Base-by-base conservation (phyloP, 2,329 filamentous ascomycete genomes). In the Aspergillus eucalypticola region DNA sequence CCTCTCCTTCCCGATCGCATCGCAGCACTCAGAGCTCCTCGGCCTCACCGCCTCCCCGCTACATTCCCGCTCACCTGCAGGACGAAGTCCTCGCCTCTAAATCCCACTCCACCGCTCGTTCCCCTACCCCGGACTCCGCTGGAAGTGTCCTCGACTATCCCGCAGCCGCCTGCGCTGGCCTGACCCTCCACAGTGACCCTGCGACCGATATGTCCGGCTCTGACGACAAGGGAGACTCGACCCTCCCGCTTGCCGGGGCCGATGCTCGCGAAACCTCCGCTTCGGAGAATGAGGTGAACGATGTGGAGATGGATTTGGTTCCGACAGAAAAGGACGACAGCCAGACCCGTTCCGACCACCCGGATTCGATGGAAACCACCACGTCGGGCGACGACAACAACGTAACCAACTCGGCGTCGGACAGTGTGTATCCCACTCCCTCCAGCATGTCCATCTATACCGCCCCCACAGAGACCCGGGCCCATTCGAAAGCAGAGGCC, bases 61-160 rank as follows among this genome's bases (percentile, higher is more conserved):
- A 81, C 71, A 77, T 86, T 58, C 84, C 84, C 62, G 80, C 83
- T 56, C 84, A 86, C 72, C 75, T 86, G 59, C 82, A 84, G 70
- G 78, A 81, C 72, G 82, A 84, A 71, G 77, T 83, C 56, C 70
- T 75, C 39, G 73, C 70, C 59, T 64, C 69, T 49, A 63, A 64
- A 62, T 68, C 66, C 42, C 77, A 69, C 68, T 63, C 72, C 46
- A 66, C 70, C 62, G 76, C 74, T 61, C 73, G 73, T 55, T 75
- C 70, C 42, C 74, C 75, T 5, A 73, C 70, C 56, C 75, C 66
- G 53, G 71, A 74, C 54, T 66, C 64, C 56, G 50, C 66, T 52
- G 63, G 62, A 25, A 69, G 65, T 58, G 13, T 39, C 60, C 73
- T 72, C 58, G 75, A 76, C 29, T 83, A 79, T 13, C 81, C 83